Percentiles rank a stretch among this genome's conserved stretches.
Conservation (phyloP, 495 filamentous ascomycete genomes). For the Aspergillus olivimuriae region DNA sequence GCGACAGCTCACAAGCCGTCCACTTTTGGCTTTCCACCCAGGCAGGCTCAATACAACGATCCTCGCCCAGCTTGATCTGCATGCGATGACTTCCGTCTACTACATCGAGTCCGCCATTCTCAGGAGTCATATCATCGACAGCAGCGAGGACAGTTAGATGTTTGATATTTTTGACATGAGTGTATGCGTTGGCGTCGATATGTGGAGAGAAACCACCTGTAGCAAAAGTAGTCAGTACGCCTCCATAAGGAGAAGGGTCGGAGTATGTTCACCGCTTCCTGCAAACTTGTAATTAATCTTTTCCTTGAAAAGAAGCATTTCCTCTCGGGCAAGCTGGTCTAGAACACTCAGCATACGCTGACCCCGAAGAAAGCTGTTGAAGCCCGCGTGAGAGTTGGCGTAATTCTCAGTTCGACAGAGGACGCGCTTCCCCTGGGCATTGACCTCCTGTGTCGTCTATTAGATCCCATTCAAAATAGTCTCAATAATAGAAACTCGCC, state of each 20-base stretch:
- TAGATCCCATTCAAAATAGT: neutral
- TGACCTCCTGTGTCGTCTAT: conserved; percentile 24
- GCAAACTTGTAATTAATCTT: conserved; percentile 44
- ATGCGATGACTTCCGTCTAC: conserved; percentile 36
- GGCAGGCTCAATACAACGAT: conserved; percentile 32
- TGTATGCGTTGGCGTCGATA: conserved; percentile 43
- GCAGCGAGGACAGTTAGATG: conserved; percentile 40
- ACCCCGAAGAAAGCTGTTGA: conserved; percentile 35
- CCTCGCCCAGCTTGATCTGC: conserved; percentile 30
- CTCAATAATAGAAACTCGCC: conserved; percentile 3
- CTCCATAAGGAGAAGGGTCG: too few species aligned
- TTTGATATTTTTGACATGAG: conserved; percentile 41
- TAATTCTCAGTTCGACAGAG: conserved; percentile 44
- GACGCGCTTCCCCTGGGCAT: conserved; percentile 31
- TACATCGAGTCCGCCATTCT: conserved; percentile 41
- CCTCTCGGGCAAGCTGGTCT: conserved; percentile 32
- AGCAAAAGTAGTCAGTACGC: too few species aligned
- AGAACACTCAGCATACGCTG: conserved; percentile 27
- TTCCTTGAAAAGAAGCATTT: conserved; percentile 45
- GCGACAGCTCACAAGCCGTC: conserved; percentile 33
- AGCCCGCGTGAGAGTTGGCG: conserved; percentile 34
- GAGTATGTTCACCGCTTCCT: conserved; percentile 22
- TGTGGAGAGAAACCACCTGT: conserved; percentile 36
- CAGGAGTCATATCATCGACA: conserved; percentile 31
- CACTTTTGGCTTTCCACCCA: conserved; percentile 36